Evolutionary conservation across 2,329 filamentous ascomycete species (phyloP).

Genomic region (Fusarium transvaalense): DNA sequence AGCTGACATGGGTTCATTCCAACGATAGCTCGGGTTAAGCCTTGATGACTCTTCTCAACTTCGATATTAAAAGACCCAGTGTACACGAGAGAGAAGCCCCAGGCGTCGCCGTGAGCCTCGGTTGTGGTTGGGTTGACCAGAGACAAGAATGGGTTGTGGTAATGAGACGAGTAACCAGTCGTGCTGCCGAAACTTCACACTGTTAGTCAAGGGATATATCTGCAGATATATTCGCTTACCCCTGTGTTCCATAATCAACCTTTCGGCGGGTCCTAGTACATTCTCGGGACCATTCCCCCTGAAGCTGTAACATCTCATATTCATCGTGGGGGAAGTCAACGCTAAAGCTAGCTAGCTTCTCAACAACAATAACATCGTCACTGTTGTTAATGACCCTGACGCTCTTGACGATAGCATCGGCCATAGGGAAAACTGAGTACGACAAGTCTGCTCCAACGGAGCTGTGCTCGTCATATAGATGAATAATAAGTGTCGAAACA

Average conservation of each 20-base stretch:
- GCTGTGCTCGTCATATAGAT: conserved; percentile 70
- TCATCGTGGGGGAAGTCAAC: conserved; percentile 71
- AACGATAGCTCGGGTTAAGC: conserved; percentile 69
- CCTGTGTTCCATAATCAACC: conserved; percentile 68
- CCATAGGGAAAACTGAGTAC: conserved; percentile 73
- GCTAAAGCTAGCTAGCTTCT: conserved; percentile 71
- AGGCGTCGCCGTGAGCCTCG: conserved; percentile 71
- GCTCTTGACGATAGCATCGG: conserved; percentile 72
- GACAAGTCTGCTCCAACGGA: conserved; percentile 68
- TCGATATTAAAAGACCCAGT: conserved; percentile 72
- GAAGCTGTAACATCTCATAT: conserved; percentile 71
- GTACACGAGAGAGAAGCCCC: conserved; percentile 75
- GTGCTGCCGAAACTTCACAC: conserved; percentile 67
- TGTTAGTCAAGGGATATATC: neutral
- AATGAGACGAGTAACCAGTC: conserved; percentile 72
- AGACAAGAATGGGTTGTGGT: conserved; percentile 74
- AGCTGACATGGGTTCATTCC: conserved; percentile 72
- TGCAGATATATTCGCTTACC: conserved; percentile 52
- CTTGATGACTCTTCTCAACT: conserved; percentile 73
- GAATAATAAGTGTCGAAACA: conserved; percentile 70
- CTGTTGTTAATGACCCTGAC: conserved; percentile 72
- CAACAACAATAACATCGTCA: conserved; percentile 63
- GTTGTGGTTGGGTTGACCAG: conserved; percentile 69
- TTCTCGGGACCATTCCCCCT: conserved; percentile 74
- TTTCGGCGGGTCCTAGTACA: conserved; percentile 65